Percentiles rank a stretch among this genome's conserved stretches.
These are phyloP conservation scores for Garcia nutans DNA, from an alignment of 345 rosid genomes.

Conservation along the genomic window DNA sequence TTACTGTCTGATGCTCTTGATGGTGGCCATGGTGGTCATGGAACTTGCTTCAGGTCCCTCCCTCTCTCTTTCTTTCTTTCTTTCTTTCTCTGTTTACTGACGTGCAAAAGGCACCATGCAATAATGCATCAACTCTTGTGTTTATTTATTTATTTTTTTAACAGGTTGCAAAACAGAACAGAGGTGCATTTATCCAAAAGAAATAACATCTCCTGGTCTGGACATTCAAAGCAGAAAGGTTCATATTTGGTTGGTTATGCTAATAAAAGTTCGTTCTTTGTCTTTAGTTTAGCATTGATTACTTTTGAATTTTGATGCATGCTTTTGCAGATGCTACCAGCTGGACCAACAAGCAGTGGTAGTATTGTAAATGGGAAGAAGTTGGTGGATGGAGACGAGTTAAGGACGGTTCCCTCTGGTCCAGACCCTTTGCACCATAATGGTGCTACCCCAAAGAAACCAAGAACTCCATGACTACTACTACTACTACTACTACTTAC, in stretches of 20 bases:
- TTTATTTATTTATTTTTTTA: neutral
- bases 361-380: slow-evolving; percentile 1
- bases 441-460: slow-evolving; percentile 60
- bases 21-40: slow-evolving; percentile 16
- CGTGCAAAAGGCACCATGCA: neutral
- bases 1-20: slow-evolving; percentile 21
- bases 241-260: neutral
- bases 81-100: neutral
- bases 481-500: too few relatives aligned
- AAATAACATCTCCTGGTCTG: neutral
- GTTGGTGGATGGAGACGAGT: slow-evolving; percentile 26
- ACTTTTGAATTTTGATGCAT: neutral
- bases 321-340: slow-evolving; percentile 29
- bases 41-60: slow-evolving; percentile 41
- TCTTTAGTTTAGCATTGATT: neutral
- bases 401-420: slow-evolving; percentile 73
- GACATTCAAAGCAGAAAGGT: slow-evolving; percentile 21
- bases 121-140: neutral
- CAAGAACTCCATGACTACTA: slow-evolving; percentile 36
- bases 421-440: slow-evolving; percentile 89
- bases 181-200: neutral
- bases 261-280: neutral
- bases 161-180: slow-evolving; percentile 12
- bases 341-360: neutral
- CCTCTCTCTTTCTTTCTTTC: neutral